Evolutionary conservation across 768 basidiomycete species (phyloP), one percentile per base, ranked within the genome.

Genomic region (Brasilioporus rufonigricans): DNA sequence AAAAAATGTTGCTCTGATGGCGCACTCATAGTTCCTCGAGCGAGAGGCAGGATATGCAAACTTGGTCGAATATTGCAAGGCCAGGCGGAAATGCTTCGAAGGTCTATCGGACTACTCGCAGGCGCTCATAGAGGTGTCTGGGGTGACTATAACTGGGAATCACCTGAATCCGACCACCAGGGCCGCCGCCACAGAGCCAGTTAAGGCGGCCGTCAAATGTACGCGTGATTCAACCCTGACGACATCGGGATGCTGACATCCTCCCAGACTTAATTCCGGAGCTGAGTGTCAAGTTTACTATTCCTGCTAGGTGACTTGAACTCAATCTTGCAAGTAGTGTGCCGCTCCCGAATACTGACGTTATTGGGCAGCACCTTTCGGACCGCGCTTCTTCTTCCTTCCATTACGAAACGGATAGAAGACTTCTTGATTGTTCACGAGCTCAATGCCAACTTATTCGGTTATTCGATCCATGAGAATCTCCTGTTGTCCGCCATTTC

Each of bases 181-280:
- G 61, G 72, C 76, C 27, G 59, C 67, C 39, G 60, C 69, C 45
- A 66, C 73, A 31, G 66, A 65, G 38, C 64, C 75, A 50, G 65
- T 56, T 57, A 80, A 75, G 61, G 68, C 64, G 4, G 72, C 77
- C 6, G 76, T 80, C 6, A 89, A 87, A 73, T 88, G 90, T 89
- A 67, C 31, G 82, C 63, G 50, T 58, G 51, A 50, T 51, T 21
- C 29, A 39, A 32, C 50, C 59, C 58, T 66, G 62, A 59, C 35
- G 31, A 21, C 53, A n/a, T 39, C 64, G 64, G 66, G 50, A 58
- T 68, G 62, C 54, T 69, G 61, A 71, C 53, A 48, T 60, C 40
- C 56, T 57, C 51, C 10, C 65, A 93, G 91, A 88, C 67, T 75
- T 93, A 38, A 90, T 93, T 61, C 91, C 91, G n/a, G 91, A 93